Percentiles rank a stretch among this genome's conserved stretches.
Conservation (phyloP, 768 basidiomycete genomes). For the Pulveroboletus sp. region DNA sequence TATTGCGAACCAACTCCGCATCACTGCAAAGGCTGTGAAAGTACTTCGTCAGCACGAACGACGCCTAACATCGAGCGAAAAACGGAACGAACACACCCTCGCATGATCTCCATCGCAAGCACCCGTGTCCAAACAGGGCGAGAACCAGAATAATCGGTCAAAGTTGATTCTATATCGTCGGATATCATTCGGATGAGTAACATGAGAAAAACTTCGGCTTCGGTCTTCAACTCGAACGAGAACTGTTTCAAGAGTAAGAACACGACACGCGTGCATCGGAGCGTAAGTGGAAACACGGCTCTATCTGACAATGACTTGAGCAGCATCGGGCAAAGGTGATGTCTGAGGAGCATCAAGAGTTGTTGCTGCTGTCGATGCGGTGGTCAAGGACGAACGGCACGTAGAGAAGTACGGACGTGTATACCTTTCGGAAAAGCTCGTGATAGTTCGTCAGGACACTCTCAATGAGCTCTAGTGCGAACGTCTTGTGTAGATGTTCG, state of each 20-base stretch:
- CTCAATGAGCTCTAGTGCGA: slow-evolving; percentile 95
- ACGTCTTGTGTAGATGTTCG: slow-evolving; percentile 82
- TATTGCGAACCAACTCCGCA: slow-evolving; percentile 66
- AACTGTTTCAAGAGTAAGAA: slow-evolving; percentile 93
- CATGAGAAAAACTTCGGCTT: slow-evolving; percentile 83
- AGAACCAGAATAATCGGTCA: slow-evolving; percentile 23
- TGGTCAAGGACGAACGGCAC: slow-evolving; percentile 1
- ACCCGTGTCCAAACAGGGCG: slow-evolving; percentile 86
- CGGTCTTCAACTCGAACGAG: slow-evolving; percentile 69
- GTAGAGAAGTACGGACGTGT: slow-evolving; percentile 6
- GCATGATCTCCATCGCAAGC: slow-evolving; percentile 86
- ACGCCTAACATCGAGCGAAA: neutral
- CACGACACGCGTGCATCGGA: slow-evolving; percentile 89
- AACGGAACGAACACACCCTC: slow-evolving; percentile 50
- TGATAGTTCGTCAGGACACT: slow-evolving; percentile 93
- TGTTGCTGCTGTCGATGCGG: slow-evolving; percentile 59
- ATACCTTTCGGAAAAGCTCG: slow-evolving; percentile 74
- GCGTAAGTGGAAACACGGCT: slow-evolving; percentile 78
- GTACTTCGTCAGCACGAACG: slow-evolving; percentile 1
- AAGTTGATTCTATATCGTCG: slow-evolving; percentile 41
- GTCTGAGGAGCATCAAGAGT: slow-evolving; percentile 77
- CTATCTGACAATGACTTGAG: slow-evolving; percentile 81
- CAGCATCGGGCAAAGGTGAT: slow-evolving; percentile 86
- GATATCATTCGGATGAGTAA: slow-evolving; percentile 61
- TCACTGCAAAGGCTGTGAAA: slow-evolving; percentile 65